Base-by-base conservation (phyloP, 2,329 filamentous ascomycete genomes). In the Fusarium equiseti region DNA sequence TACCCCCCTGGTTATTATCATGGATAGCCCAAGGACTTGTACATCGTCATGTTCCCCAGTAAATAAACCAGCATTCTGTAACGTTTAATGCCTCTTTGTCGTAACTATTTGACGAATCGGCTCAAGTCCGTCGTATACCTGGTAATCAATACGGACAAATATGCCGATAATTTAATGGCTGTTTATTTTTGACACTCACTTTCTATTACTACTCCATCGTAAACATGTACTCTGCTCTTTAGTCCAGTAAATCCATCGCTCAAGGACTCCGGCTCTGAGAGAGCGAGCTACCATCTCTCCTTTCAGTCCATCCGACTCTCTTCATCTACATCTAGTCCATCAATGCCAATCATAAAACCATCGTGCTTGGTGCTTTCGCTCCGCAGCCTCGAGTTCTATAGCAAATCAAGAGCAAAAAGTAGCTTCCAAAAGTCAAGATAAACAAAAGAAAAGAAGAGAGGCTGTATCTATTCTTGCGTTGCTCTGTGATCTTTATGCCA, bases 221-320 rank as follows among this genome's bases (percentile, higher is more conserved):
- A 43, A 24, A 38, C 27, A 75, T 90, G 87, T 90, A 84, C 86
- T 88, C 87, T 80, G 84, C 84, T 84, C 83, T 86, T 87, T 89
- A 90, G 88, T 89, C 87, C 87, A 83, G 75, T 81, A 81, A 81
- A 83, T 84, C 86, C 85, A 89, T 86, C 78, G 79, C 83, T 88
- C 81, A 84, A 81, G 83, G 83, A 84, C 82, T 82, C 79, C 84
- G 84, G 86, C 81, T 90, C 88, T 90, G 88, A 89, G 82, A 88
- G 85, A 87, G 85, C 84, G 86, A 88, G 84, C 84, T 70, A 49
- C 62, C 51, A 44, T 44, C 63, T 43, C 52, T 54, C 43, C 44
- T 56, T 38, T 31, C 46, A 52, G 22, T 9, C 51, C 55, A 22
- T 18, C 53, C 73, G 61, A 68, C 70, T 76, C 75, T 42, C 73